Percentiles rank a stretch among this genome's conserved stretches.
phyloP scores from a whole-genome alignment of 2,329 filamentous ascomycete species.

The Aphanocladium album region DNA sequence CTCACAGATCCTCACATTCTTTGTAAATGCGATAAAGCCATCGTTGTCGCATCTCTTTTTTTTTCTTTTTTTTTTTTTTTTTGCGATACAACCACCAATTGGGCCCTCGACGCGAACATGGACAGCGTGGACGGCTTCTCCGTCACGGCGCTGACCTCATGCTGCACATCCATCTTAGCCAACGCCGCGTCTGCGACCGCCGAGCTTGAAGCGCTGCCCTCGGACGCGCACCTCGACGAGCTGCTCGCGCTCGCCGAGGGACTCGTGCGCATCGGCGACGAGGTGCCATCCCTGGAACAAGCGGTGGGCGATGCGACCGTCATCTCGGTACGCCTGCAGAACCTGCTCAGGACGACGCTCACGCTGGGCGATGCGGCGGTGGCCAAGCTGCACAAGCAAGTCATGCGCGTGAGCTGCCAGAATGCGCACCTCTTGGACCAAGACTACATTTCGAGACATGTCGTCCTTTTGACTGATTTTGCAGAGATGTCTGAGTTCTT shows the following conservation, averaged over 20 bases:
- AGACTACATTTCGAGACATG: not conserved
- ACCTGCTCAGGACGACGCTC: slow-evolving; percentile 23
- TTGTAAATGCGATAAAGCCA: too few relatives aligned
- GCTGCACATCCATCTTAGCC: slow-evolving; percentile 27
- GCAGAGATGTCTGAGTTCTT: too few relatives aligned
- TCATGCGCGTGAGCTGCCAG: slow-evolving; percentile 26
- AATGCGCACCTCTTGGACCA: slow-evolving; percentile 21
- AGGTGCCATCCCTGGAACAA: too few relatives aligned
- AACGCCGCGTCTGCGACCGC: slow-evolving; percentile 23
- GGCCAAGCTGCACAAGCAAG: slow-evolving; percentile 29
- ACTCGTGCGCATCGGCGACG: too few relatives aligned
- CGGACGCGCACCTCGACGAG: not conserved
- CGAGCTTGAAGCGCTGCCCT: slow-evolving; percentile 25
- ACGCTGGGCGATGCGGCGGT: slow-evolving; percentile 24
- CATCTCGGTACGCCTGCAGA: slow-evolving; percentile 28
- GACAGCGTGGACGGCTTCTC: slow-evolving; percentile 32
- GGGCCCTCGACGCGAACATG: too few relatives aligned
- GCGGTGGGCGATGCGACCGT: not conserved
- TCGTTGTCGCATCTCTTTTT: too few relatives aligned
- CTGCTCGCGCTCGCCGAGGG: too few relatives aligned
- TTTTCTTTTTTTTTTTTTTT: too few relatives aligned
- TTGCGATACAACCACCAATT: too few relatives aligned
- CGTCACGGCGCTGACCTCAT: slow-evolving; percentile 27
- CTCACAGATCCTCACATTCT: too few relatives aligned
- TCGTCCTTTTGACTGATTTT: too few relatives aligned